Base-by-base conservation (phyloP, 2,329 filamentous ascomycete genomes). In the Fusarium annulatum region DNA sequence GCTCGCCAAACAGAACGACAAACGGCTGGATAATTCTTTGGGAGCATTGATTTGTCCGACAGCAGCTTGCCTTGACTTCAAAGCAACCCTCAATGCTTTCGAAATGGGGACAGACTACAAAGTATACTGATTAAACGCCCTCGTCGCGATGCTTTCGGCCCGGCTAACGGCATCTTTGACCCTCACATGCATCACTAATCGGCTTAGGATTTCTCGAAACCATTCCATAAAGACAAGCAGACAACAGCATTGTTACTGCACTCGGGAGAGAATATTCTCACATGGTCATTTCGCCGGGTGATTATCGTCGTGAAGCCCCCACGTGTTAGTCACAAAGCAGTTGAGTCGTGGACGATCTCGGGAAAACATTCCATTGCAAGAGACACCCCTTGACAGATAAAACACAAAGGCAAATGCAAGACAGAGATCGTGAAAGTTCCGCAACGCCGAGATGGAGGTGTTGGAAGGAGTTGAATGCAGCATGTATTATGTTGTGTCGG, bases 371-470 rank as follows among this genome's bases (percentile, higher is more conserved):
- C 69, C 38, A 48, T 52, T 58, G 28, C 33, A 33, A 60, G 49
- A 69, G 48, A 45, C 42, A 23, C 28, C 48, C 34, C 43, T 43
- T 23, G 55, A 36, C 41, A 36, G 43, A 61, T 45, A 43, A 21
- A 23, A 43, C 15, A 33, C 23, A 42, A 45, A 48, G 23, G n/a
- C 18, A n/a, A 19, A 48, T 42, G 34, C 23, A 34, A 71, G 61
- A 53, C 49, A 71, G 49, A 46, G n/a, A 67, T 48, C 26, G 26
- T 30, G 43, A 61, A 46, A 33, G 58, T 42, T 42, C 71, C 69
- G 42, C 45, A 63, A 23, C 33, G 36, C 39, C 39, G 48, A 63
- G 34, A 23, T 59, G 61, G 38, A 60, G 26, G 38, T 57, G 33
- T 45, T 49, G 43, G n/a, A 34, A 18, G 26, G 36, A 52, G 23